phyloP scores from a whole-genome alignment of 2,329 filamentous ascomycete species.

The Thielaviopsis musarum region DNA sequence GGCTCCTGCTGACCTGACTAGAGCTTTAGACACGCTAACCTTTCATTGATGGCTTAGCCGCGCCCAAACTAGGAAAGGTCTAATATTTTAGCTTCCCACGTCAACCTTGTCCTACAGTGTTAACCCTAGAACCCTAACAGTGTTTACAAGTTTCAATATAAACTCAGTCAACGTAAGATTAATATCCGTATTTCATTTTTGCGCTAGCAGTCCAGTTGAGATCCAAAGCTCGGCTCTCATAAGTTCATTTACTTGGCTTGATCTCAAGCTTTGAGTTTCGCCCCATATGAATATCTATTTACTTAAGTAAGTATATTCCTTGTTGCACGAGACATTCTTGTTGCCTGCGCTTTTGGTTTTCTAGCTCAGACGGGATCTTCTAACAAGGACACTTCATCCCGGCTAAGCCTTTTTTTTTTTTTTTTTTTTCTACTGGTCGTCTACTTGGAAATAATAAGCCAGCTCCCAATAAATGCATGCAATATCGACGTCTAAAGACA shows the following conservation, averaged over 20 bases:
- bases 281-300: no score
- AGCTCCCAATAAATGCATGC: not conserved
- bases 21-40: not conserved
- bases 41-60: not conserved
- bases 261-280: no score
- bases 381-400: not conserved
- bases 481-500: not conserved
- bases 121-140: not conserved
- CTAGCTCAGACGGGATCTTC: not conserved
- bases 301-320: no score
- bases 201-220: no score
- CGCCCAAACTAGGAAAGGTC: not conserved
- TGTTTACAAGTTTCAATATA: not conserved
- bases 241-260: no score
- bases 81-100: not conserved
- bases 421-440: not conserved
- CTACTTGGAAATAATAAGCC: not conserved
- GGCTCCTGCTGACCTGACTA: not conserved
- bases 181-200: no score
- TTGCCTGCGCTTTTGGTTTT: not conserved
- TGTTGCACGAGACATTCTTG: not conserved
- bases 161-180: no score
- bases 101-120: not conserved
- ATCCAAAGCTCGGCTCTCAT: no score
- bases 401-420: not conserved